phyloP scores from a whole-genome alignment of 192 early-diverging fungal species.

The Coemansia erecta region DNA sequence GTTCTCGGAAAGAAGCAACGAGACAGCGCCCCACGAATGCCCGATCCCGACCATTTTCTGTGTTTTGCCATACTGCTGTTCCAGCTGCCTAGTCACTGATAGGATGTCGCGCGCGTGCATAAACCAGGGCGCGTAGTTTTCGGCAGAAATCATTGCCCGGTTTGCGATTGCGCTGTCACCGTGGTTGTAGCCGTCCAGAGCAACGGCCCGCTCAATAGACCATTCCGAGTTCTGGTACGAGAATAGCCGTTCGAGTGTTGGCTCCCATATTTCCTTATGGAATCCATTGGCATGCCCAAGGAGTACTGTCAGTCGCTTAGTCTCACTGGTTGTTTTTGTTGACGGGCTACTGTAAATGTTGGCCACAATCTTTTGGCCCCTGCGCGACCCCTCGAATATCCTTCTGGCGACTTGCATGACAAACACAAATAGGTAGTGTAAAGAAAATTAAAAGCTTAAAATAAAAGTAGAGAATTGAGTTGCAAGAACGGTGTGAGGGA shows the following conservation, averaged over 20 bases:
- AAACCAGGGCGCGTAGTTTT: conserved; percentile 30
- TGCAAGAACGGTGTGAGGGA: no score
- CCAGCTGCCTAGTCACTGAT: conserved; percentile 27
- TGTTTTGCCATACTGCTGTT: conserved; percentile 10
- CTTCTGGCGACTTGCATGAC: conserved; percentile 28
- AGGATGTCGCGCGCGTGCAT: conserved; percentile 42
- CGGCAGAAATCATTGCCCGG: conserved; percentile 10
- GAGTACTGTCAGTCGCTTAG: conserved; percentile 31
- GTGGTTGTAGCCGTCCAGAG: conserved; percentile 47
- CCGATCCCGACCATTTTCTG: conserved; percentile 38
- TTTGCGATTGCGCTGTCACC: conserved; percentile 52
- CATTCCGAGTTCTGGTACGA: conserved; percentile 17
- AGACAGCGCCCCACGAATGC: conserved; percentile 49
- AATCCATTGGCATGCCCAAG: conserved; percentile 51
- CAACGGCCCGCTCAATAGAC: conserved; percentile 29
- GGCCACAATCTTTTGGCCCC: conserved; percentile 32
- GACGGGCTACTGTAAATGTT: conserved; percentile 30
- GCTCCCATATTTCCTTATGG: conserved; percentile 56
- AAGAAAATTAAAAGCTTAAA: no score
- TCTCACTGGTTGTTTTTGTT: background rate
- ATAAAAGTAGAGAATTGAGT: no score
- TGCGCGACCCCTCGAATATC: conserved; percentile 28
- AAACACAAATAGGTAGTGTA: no score
- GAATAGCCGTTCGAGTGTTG: conserved; percentile 29
- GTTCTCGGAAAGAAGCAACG: conserved; percentile 35